Percentiles rank a stretch among this genome's conserved stretches.
phyloP scores from a whole-genome alignment of 192 early-diverging fungal species.

The Coemansia sp. region DNA sequence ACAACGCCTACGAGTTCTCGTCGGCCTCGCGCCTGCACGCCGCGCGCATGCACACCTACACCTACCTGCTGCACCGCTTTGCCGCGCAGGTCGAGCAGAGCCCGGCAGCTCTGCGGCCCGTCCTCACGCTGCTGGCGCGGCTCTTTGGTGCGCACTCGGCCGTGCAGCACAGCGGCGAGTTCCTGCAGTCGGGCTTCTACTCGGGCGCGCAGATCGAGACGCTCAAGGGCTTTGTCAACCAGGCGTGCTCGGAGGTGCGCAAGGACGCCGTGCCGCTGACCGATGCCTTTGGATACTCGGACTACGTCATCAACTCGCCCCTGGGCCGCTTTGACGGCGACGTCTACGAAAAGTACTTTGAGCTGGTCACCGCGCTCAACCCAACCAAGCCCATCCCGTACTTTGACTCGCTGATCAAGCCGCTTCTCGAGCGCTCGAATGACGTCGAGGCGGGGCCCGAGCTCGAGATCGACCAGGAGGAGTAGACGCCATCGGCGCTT shows the following conservation, averaged over 20 bases:
- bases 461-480: conserved; percentile 63
- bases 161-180: conserved; percentile 75
- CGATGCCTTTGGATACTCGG: conserved; percentile 84
- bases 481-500: too few species aligned
- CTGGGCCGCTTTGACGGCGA: conserved; percentile 83
- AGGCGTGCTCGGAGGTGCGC: conserved; percentile 66
- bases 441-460: conserved; percentile 58
- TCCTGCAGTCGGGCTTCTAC: conserved; percentile 85
- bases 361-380: conserved; percentile 73
- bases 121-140: conserved; percentile 67
- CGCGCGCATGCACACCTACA: conserved; percentile 81
- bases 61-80: conserved; percentile 83
- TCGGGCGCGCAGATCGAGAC: conserved; percentile 64
- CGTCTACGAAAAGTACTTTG: conserved; percentile 84
- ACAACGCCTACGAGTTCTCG: conserved; percentile 84
- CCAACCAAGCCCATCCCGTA: conserved; percentile 68
- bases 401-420: conserved; percentile 75
- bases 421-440: conserved; percentile 62
- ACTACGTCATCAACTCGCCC: conserved; percentile 87
- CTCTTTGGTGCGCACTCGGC: conserved; percentile 84
- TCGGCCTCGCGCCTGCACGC: conserved; percentile 78
- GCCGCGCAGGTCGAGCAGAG: conserved; percentile 66
- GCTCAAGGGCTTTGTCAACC: conserved; percentile 62
- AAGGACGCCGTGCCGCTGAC: conserved; percentile 78
- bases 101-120: conserved; percentile 56